These are phyloP conservation scores for Diaporthe citriasiana DNA, from an alignment of 2,329 filamentous ascomycete genomes.

Conservation along the genomic window DNA sequence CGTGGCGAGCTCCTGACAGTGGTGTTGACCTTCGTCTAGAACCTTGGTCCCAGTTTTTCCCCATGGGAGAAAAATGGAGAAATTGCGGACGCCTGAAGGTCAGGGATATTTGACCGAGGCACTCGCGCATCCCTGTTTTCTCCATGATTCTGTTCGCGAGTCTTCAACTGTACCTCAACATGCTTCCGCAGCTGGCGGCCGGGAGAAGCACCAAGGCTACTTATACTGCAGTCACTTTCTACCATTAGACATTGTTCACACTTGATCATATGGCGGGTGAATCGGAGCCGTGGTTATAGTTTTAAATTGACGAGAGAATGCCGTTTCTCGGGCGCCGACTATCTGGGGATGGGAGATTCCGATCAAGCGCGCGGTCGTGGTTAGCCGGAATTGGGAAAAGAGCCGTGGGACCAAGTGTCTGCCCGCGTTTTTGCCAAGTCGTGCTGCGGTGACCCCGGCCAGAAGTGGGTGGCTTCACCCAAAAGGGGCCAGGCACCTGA, in stretches of 20 bases:
- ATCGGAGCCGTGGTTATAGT: background rate
- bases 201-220: background rate
- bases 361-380: background rate
- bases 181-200: background rate
- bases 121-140: background rate
- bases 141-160: background rate
- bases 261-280: background rate
- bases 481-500: slow-evolving; percentile 24
- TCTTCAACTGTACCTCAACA: background rate
- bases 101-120: slow-evolving; percentile 32
- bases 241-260: too few relatives aligned
- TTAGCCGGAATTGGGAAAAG: slow-evolving; percentile 26
- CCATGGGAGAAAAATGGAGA: slow-evolving; percentile 35
- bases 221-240: background rate
- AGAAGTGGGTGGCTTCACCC: slow-evolving; percentile 19
- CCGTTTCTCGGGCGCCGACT: background rate
- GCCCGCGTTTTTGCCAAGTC: slow-evolving; percentile 32
- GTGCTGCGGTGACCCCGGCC: slow-evolving; percentile 15
- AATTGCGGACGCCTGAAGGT: background rate
- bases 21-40: slow-evolving; percentile 13
- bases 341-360: slow-evolving; percentile 11
- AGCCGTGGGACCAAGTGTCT: slow-evolving; percentile 24
- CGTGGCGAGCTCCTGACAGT: background rate
- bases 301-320: background rate
- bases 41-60: slow-evolving; percentile 27